Evolutionary conservation across 768 basidiomycete species (phyloP), one percentile per base, ranked within the genome.

Genomic region (Pisolithus marmoratus): DNA sequence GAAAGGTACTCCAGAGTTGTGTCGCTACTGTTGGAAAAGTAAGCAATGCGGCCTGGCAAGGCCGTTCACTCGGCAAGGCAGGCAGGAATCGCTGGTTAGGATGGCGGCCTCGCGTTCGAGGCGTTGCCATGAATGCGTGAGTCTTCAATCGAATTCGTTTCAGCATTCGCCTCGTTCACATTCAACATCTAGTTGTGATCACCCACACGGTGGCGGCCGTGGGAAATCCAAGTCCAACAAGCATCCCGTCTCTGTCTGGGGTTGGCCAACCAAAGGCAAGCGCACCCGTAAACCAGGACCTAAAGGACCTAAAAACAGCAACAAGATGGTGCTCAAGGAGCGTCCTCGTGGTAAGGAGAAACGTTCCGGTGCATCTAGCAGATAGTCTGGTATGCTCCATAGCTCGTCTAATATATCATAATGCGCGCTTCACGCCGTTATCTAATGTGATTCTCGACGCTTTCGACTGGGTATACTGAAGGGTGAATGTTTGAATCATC

Each of bases 181-280:
- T 17, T 29, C 9, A 1, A 5, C n/a, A 2, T 24, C 6, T 27
- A 93, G 90, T 43, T 80, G 78, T 50, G 92, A 94, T 70, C 92
- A 94, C 70, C 94, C 95, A 54, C 94, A 96, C 66, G 94, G 94
- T 70, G 94, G 95, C 75, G 95, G 95, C 69, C 87, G 95, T 72
- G 95, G 95, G 60, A 97, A 95, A 70, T 90, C 88, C 54, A 98
- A 99, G 78, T 91, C 90, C 52, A 85, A 94, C 81, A 95, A 91
- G 65, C 85, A 94, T 65, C 92, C 94, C 2, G 84, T 89, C 24
- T 93, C 90, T 11, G 82, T 90, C 49, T 96, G 87, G 86, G 94
- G 92, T 51, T 93, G 90, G 88, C 78, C 87, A 52, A 88, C 91
- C 14, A 92, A 93, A 74, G 94, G 94, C 53, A 90, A 84, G 54